Evolutionary conservation across 1,284 basidiomycete genomes (phyloP).

Genomic region (Caloboletus inedulis): DNA sequence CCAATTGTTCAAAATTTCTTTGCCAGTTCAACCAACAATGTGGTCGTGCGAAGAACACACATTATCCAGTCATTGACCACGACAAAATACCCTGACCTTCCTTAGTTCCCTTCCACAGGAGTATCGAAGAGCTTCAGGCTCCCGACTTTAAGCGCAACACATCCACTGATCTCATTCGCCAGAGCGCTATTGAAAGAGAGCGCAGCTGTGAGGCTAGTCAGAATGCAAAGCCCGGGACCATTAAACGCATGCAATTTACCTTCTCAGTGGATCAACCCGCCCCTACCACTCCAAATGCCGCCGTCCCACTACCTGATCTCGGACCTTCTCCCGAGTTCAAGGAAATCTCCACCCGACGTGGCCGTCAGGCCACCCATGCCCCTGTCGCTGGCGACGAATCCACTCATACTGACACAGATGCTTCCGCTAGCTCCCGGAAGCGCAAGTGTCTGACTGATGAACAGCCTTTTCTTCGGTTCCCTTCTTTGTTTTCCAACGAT

Average conservation of each 20-base stretch:
- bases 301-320: slow-evolving; percentile 60
- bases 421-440: slow-evolving; percentile 38
- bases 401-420: slow-evolving; percentile 15
- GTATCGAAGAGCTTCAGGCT: slow-evolving; percentile 75
- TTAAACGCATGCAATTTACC: slow-evolving; percentile 83
- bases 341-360: slow-evolving; percentile 43
- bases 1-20: too few relatives aligned
- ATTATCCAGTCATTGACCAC: too few relatives aligned
- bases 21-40: too few relatives aligned
- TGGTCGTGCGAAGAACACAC: too few relatives aligned
- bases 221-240: slow-evolving; percentile 59
- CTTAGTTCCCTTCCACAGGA: slow-evolving; percentile 40
- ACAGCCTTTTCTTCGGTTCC: slow-evolving; percentile 51
- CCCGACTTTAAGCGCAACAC: slow-evolving; percentile 73
- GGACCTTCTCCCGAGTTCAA: slow-evolving; percentile 67
- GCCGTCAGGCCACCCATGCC: slow-evolving; percentile 37
- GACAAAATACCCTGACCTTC: slow-evolving; percentile 33
- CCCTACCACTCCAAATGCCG: slow-evolving; percentile 40
- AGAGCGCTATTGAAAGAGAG: slow-evolving; percentile 75
- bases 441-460: slow-evolving; percentile 34
- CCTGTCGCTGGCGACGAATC: slow-evolving; percentile 33
- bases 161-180: slow-evolving; percentile 70
- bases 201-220: slow-evolving; percentile 69
- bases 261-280: slow-evolving; percentile 72
- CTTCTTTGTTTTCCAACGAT: slow-evolving; percentile 64